These are phyloP conservation scores for Peronosclerospora sorghi DNA, from an alignment of 352 stramenopile genomes.

Conservation along the genomic window DNA sequence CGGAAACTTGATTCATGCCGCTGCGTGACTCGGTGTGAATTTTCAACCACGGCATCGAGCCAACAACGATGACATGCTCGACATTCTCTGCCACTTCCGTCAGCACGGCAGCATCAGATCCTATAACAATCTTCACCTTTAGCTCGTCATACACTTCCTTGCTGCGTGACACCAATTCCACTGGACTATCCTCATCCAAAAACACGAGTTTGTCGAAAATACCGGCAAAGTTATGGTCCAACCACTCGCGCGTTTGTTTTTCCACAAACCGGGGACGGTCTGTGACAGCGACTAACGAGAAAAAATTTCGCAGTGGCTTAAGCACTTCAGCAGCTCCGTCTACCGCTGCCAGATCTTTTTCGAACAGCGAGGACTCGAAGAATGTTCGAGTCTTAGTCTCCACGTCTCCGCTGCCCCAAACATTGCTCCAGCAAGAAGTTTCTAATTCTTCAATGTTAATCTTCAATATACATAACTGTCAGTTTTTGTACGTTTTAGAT, in stretches of 20 bases:
- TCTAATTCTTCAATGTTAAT: no score
- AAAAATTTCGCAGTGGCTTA: slow-evolving; percentile 47
- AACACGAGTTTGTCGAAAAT: slow-evolving; percentile 74
- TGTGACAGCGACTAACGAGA: slow-evolving; percentile 51
- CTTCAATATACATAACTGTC: no score
- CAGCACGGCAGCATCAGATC: slow-evolving; percentile 24
- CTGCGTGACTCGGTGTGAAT: background rate
- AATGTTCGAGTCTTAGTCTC: slow-evolving; percentile 33
- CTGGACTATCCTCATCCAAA: slow-evolving; percentile 31
- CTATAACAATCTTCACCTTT: slow-evolving; percentile 48
- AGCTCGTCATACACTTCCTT: slow-evolving; percentile 53
- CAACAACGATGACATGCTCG: slow-evolving; percentile 28
- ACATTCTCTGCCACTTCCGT: slow-evolving; percentile 19
- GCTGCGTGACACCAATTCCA: slow-evolving; percentile 35
- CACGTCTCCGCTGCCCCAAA: slow-evolving; percentile 17
- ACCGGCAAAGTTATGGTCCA: slow-evolving; percentile 44
- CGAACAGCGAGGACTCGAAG: slow-evolving; percentile 41
- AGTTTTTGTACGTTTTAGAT: no score
- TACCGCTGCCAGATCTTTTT: slow-evolving; percentile 22
- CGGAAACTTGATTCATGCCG: slow-evolving; percentile 10
- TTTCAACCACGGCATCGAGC: slow-evolving; percentile 40
- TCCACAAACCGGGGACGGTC: slow-evolving; percentile 47
- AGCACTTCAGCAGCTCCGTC: slow-evolving; percentile 25
- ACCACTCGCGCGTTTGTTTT: slow-evolving; percentile 62
- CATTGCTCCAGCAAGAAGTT: no score